Percentiles rank a stretch among this genome's conserved stretches.
phyloP scores from a whole-genome alignment of 2,329 filamentous ascomycete species.

The Colletotrichum tamarilloi region DNA sequence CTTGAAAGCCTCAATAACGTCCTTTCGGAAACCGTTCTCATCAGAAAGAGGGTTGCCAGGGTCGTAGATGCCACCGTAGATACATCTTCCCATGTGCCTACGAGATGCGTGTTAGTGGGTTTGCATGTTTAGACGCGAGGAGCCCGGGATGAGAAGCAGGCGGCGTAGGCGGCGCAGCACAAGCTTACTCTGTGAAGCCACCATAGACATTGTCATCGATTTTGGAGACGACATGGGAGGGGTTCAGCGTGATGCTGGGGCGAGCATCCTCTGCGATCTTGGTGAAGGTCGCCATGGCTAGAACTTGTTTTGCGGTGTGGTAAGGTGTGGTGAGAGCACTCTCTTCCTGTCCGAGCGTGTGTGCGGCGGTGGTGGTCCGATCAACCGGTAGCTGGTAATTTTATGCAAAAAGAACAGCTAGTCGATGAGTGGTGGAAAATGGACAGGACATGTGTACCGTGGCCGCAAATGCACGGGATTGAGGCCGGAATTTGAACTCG shows the following conservation, averaged over 20 bases:
- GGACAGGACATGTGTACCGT: slow-evolving; percentile 6
- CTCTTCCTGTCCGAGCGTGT: not conserved
- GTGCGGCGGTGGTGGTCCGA: slow-evolving; percentile 1
- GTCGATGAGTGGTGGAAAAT: slow-evolving; percentile 34
- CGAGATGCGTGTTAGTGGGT: slow-evolving; percentile 1
- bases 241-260: slow-evolving; percentile 74
- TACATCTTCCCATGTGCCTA: slow-evolving; percentile 89
- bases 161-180: not conserved
- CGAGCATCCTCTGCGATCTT: slow-evolving; percentile 70
- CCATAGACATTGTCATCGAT: slow-evolving; percentile 87
- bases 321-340: not conserved
- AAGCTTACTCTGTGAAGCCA: slow-evolving; percentile 81
- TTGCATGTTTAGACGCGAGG: not conserved
- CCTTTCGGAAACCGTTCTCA: slow-evolving; percentile 79
- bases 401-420: slow-evolving; percentile 11
- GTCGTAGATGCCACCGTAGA: slow-evolving; percentile 88
- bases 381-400: slow-evolving; percentile 9
- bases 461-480: slow-evolving; percentile 18
- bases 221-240: slow-evolving; percentile 73
- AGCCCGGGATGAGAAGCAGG: not conserved
- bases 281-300: slow-evolving; percentile 78
- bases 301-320: not conserved
- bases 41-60: slow-evolving; percentile 80
- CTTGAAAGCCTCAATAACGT: slow-evolving; percentile 79
- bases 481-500: slow-evolving; percentile 33